Evolutionary conservation across 2,329 filamentous ascomycete genomes (phyloP), one percentile per base, ranked within the genome.

Genomic region (Conoideocrella luteorostrata): DNA sequence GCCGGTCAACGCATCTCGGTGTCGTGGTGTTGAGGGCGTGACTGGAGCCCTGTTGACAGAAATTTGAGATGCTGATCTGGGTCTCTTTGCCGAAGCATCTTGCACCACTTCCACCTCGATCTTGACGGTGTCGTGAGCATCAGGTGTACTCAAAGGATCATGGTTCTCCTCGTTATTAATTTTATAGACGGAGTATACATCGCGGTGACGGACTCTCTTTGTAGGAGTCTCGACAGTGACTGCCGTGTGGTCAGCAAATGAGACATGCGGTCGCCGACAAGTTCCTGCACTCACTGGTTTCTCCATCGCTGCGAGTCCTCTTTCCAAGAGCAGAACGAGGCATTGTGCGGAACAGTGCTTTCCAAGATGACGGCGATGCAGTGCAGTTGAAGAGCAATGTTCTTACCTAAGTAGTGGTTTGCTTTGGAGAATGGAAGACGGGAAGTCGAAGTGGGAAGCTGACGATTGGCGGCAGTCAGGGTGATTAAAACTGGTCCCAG

Each of bases 1-100:
- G 50, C 79, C 76, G 41, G 79, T 77, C 47, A 91, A 74, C 38
- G 78, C 88, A 79, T 96, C 85, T 63, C 86, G 80, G 59, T 88
- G 86, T 52, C 88, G 77, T 21, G 86, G 82, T 10, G 87, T 90
- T 18, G 79, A 78, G 1, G 87, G 87, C 2, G 82, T 86, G 40
- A 82, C 70, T 12, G 78, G 78, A 37, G 66, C 77, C 57, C 70
- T 62, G 41, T 61, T 65, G 18, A 51, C 52, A 12, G 61, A 55
- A 3, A 59, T 54, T 35, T 59, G 58, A n/a, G 62, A 57, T 17
- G 50, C 50, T 26, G 55, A 55, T 18, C 55, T 54, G 46, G 54
- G 55, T 15, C 48, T 53, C 47, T 57, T 61, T 13, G 12, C 28
- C 7, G 56, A 43, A 40, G 59, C 58, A 29, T 57, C 56, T 36